Base-by-base conservation (phyloP, 2,329 filamentous ascomycete species). In the Rhinocladiella mackenziei region DNA sequence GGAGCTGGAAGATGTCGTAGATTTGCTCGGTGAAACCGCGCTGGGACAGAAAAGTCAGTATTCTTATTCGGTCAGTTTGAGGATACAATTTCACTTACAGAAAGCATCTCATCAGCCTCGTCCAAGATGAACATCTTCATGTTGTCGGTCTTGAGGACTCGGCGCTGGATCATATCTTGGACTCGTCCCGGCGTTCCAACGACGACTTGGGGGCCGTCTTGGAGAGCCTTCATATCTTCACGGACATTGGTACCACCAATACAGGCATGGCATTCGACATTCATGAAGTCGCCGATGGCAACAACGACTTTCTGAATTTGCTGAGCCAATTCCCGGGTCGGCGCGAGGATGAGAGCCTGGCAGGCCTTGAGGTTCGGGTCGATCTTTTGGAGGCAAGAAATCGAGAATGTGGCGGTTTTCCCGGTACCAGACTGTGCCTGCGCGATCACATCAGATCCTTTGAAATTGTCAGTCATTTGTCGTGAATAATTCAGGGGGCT, bases 101-200 rank as follows among this genome's bases (percentile, higher is more conserved):
- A 94, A 76, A 98, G 82, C 86, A 98, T 96, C 76, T 98, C 92
- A 69, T 98, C 92, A 63, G 92, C 92, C 78, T 98, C 92, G 68
- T 98, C 92, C 61, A 98, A 87, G 62, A 98, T 89, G 72, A 98
- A 94, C 86, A 97, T 95, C 84, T 98, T 98, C 82, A 98, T 96
- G 72, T 80, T 77, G 70, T 95, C 89, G 65, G 92, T 98, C 79
- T 91, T 92, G 62, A 98, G 80, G 74, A 94, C 86, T 61, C 91
- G 89, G 59, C 92, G 89, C 75, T 95, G 89, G 69, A 98, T 98
- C 94, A 98, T 97, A 76, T 98, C 92, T 36, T 94, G 86, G 61
- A 98, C 92, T 84, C 94, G 94, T 61, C 92, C 92, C 60, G 92
- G 92, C 48, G 94, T 98, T 68, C 94, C 92, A 60, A 96, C 89